Evolutionary conservation across 257 asterid species (phyloP), one percentile per base, ranked within the genome.

Genomic region (Petrea volubilis): DNA sequence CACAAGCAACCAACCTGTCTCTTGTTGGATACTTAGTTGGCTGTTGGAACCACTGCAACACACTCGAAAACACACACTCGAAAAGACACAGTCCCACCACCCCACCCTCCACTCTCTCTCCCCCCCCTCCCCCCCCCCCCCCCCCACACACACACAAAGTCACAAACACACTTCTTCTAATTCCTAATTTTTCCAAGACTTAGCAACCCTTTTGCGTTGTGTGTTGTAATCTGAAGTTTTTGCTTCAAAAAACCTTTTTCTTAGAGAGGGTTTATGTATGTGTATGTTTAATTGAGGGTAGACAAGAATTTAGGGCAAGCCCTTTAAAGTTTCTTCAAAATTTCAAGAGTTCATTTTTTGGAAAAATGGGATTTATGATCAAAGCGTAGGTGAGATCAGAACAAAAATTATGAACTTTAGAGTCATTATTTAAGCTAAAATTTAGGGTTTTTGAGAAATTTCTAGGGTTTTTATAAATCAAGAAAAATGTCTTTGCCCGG

Each of bases 1-100:
- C 84, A 36, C 95, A 91, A 82, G 96, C 93, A 94, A 94, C 97
- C 97, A 91, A 86, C 72, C 84, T 91, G 96, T 87, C 99, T 83
- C 96, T 92, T 94, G 99, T 93, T 91, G 91, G 81, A 67, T 79
- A 73, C 93, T 74, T 85, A 68, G 80, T 84, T 81, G 83, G 80
- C 87, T 86, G 96, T 81, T 82, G 88, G 96, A 78, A 84, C 88
- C 87, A 52, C 89, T 74, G 84, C 84, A 90, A 86, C 96, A 88
- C 86, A 28, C 67, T 18, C 64, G 6, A 41, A 17, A 20, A 2
- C 41, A 31, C 58, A 15, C 58, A n/a, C n/a, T n/a, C n/a, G n/a
- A n/a, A n/a, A n/a, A n/a, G n/a, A n/a, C n/a, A 20, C 50, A 31
- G 1, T 31, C n/a, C 68, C 36, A 38, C 20, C 29, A 13, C 55